A percentile compares a stretch with the other conserved stretches of the same genome.
phyloP scores from a whole-genome alignment of 2,329 filamentous ascomycete species.

The Huntiella savannae region DNA sequence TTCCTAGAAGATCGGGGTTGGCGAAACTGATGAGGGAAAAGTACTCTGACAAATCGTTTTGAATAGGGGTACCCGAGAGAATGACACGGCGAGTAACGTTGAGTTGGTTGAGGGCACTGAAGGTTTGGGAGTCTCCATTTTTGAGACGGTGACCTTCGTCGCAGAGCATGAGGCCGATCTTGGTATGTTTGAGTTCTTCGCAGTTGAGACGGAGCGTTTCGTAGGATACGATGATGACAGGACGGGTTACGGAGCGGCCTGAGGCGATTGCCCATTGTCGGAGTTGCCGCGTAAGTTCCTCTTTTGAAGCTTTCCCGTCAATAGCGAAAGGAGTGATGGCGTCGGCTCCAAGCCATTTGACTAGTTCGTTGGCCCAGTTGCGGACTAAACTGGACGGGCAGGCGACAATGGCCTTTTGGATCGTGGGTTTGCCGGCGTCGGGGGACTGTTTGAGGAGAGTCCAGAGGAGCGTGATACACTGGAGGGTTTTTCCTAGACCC shows the following conservation, averaged over 20 bases:
- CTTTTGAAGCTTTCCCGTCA: conserved; percentile 88
- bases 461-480: conserved; percentile 95
- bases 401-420: conserved; percentile 91
- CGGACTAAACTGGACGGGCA: conserved; percentile 91
- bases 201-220: conserved; percentile 85
- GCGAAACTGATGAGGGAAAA: conserved; percentile 92
- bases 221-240: conserved; percentile 94
- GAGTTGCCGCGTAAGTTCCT: conserved; percentile 75
- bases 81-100: conserved; percentile 88
- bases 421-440: conserved; percentile 80
- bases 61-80: conserved; percentile 88
- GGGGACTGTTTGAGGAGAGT: conserved; percentile 89
- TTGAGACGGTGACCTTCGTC: conserved; percentile 95
- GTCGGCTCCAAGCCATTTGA: conserved; percentile 88
- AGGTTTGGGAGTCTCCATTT: conserved; percentile 91
- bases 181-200: conserved; percentile 72
- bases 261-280: conserved; percentile 87
- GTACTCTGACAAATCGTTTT: conserved; percentile 97
- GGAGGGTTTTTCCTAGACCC: conserved; percentile 90
- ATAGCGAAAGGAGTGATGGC: conserved; percentile 87
- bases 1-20: conserved; percentile 81
- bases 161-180: conserved; percentile 82
- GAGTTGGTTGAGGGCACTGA: conserved; percentile 71
- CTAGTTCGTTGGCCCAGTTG: conserved; percentile 94
- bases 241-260: conserved; percentile 74